Percentiles rank a stretch among this genome's conserved stretches.
Evolutionary conservation across 2,329 filamentous ascomycete species (phyloP).

Genomic region (Graphilbum fragrans): DNA sequence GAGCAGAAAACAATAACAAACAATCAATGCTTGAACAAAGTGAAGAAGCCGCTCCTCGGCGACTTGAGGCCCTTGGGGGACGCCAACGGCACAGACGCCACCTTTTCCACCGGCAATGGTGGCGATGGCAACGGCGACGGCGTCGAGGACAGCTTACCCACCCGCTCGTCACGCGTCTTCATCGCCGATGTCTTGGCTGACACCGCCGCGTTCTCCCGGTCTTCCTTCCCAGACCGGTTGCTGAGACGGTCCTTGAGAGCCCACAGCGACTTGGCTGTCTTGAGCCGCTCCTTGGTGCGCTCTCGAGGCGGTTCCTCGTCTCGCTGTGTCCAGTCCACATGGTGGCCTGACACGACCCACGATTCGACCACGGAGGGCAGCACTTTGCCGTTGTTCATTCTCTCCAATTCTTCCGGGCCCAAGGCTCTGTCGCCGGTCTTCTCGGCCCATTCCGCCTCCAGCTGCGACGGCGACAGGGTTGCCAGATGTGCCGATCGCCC

Average conservation of each 20-base stretch:
- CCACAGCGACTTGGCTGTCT: constrained; percentile 33
- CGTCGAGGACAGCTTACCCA: not conserved
- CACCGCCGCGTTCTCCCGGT: no score
- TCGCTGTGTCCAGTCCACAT: constrained; percentile 47
- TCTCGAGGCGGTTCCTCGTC: constrained; percentile 22
- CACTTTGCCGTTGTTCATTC: not conserved
- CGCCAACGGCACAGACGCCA: constrained; percentile 2
- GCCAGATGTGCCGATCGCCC: not conserved
- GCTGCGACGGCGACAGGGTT: not conserved
- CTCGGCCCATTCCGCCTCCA: not conserved
- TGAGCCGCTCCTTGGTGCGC: constrained; percentile 1
- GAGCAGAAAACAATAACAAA: no score
- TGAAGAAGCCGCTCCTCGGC: constrained; percentile 26
- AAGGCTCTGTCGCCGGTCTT: not conserved
- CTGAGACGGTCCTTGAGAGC: constrained; percentile 29
- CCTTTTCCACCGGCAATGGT: not conserved
- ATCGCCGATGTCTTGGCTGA: no score
- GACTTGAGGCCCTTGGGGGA: constrained; percentile 18
- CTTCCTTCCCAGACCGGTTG: constrained; percentile 9
- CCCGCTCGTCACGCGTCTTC: no score
- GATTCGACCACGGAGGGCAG: not conserved
- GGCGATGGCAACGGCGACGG: not conserved
- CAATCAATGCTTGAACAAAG: constrained; percentile 28
- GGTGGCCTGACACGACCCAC: constrained; percentile 20
- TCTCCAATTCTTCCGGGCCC: constrained; percentile 5